A percentile compares a stretch with the other conserved stretches of the same genome.
Evolutionary conservation across 495 filamentous ascomycete species (phyloP).

Genomic region (Lasiosphaeriaceae sp.): DNA sequence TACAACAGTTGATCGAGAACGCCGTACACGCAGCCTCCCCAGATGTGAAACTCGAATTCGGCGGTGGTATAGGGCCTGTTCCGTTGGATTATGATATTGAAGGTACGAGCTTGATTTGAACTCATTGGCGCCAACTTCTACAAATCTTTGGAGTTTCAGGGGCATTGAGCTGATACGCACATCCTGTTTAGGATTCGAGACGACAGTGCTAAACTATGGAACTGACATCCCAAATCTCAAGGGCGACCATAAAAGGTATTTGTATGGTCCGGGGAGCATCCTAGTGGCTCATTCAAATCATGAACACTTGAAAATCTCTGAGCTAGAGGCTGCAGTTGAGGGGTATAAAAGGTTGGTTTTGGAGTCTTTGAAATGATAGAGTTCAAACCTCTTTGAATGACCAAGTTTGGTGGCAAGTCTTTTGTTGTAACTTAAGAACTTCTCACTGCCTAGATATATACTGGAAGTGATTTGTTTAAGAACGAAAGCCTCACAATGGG

Average conservation of each 20-base stretch:
- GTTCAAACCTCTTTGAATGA: no score
- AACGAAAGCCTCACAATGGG: no score
- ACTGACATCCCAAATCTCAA: conserved; percentile 77
- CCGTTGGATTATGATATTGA: conserved; percentile 2
- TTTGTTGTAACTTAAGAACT: no score
- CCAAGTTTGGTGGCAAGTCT: no score
- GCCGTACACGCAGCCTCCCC: background rate
- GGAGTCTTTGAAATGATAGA: conserved; percentile 45
- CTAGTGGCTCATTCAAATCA: conserved; percentile 79
- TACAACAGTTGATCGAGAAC: background rate
- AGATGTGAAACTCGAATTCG: background rate
- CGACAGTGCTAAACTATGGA: conserved; percentile 76
- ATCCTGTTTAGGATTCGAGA: conserved; percentile 58
- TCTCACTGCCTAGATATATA: no score
- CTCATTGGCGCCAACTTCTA: no score
- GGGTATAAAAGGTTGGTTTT: conserved; percentile 66
- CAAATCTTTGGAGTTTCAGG: no score
- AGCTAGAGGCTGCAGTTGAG: conserved; percentile 60
- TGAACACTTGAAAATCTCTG: conserved; percentile 65
- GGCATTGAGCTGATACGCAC: no score
- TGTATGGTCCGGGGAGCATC: conserved; percentile 83
- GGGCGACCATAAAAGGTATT: conserved; percentile 70
- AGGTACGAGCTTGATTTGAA: no score
- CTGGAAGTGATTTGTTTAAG: no score
- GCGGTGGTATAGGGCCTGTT: background rate